Evolutionary conservation across 345 rosid species (phyloP), one percentile per base, ranked within the genome.

Genomic region (Gossypium herbaceum): DNA sequence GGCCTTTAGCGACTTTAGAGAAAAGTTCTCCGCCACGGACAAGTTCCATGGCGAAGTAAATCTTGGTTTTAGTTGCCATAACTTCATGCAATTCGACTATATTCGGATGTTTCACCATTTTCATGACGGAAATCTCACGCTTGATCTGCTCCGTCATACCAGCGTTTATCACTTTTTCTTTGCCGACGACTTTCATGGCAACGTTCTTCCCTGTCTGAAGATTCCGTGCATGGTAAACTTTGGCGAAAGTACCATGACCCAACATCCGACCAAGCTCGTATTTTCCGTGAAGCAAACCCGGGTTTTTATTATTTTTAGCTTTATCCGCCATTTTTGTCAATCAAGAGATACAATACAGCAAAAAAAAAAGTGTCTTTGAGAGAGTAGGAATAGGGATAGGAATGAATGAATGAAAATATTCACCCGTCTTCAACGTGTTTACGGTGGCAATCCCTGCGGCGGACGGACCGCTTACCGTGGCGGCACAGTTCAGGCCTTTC

Each of bases 391-490:
- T 48, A 5, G 13, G 15, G 52, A 48, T 11, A 13, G 16, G 52
- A 10, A 48, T 48, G 52, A 48, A 48, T 48, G 52, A 48, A 48
- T 48, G 16, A 4, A 43, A 12, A 12, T 4, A 52, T 84, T 92
- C 95, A 94, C 91, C 98, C 97, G 93, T 92, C 97, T 71, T 91
- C 98, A 62, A 94, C 97, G 91, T 92, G 93, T 81, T 94, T 91
- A 77, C 97, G 90, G 89, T 94, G 97, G 82, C 97, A 87, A 63
- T 84, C 92, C 55, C 98, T 72, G 87, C 97, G 94, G 91, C 91
- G 92, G 73, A 86, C 77, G 41, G 86, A 79, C 77, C 88, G 77
- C 77, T 82, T 77, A 75, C 81, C 76, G 51, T 88, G 85, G 25
- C 78, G 75, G 20, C 81, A 84, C n/a, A 86, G 76, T 78, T 89